Percentiles rank a stretch among this genome's conserved stretches.
These are phyloP conservation scores for Lepidopterella palustris DNA, from an alignment of 495 filamentous ascomycete species.

Conservation along the genomic window DNA sequence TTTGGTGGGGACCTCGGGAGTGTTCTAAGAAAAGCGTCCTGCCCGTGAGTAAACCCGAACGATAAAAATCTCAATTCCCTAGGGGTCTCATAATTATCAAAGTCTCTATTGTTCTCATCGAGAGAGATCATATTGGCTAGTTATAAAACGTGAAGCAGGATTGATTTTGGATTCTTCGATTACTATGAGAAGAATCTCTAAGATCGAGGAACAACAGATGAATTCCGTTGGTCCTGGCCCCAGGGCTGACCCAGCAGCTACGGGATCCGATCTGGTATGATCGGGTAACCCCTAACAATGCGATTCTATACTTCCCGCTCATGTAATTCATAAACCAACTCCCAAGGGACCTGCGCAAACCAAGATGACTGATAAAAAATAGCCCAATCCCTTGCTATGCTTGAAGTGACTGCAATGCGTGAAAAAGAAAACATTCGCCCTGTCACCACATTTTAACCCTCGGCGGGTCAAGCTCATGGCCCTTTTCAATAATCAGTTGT, in stretches of 20 bases:
- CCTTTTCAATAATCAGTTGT: conserved; percentile 12
- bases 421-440: not conserved
- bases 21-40: too few relatives aligned
- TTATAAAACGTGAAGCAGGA: too few relatives aligned
- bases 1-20: too few relatives aligned
- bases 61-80: too few relatives aligned
- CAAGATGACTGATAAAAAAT: not conserved
- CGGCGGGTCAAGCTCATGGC: not conserved
- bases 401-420: not conserved
- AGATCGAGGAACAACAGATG: too few relatives aligned
- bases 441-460: not conserved
- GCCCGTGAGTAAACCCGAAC: too few relatives aligned
- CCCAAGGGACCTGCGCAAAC: too few relatives aligned
- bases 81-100: too few relatives aligned
- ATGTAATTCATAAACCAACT: not conserved
- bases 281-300: not conserved
- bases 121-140: too few relatives aligned
- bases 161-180: too few relatives aligned
- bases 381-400: conserved; percentile 3
- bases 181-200: too few relatives aligned
- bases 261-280: not conserved
- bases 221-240: not conserved
- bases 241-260: not conserved
- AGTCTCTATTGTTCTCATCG: too few relatives aligned
- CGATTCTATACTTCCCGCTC: not conserved